These are phyloP conservation scores for Astrephomene gubernaculifera DNA, from an alignment of 139 green algal species.

Conservation along the genomic window DNA sequence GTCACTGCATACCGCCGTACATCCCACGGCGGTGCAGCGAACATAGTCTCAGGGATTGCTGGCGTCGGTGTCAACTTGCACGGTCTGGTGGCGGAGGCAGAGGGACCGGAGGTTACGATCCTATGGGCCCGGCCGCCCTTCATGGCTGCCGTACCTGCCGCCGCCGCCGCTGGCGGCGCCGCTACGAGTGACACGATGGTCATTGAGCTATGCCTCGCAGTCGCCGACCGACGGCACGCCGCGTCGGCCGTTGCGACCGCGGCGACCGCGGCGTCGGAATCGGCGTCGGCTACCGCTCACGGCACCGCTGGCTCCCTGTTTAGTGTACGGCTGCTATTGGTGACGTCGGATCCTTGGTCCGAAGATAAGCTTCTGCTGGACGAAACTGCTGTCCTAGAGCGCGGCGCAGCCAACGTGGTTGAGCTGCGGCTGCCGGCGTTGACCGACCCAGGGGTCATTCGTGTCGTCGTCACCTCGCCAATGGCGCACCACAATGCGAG, in stretches of 20 bases:
- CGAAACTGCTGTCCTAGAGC: neutral
- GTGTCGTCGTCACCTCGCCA: neutral
- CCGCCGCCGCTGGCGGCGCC: neutral
- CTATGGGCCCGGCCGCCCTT: neutral
- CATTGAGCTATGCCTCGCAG: neutral
- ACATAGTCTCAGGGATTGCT: no score
- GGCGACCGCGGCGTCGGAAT: no score
- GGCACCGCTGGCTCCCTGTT: no score
- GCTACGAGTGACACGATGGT: neutral
- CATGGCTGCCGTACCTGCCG: neutral
- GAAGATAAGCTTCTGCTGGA: conserved; percentile 2
- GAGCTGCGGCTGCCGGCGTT: neutral
- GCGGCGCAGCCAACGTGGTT: conserved; percentile 5
- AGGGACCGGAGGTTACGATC: neutral
- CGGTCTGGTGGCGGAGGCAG: neutral
- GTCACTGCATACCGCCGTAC: neutral
- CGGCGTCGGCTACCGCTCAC: no score
- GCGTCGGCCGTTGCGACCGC: neutral
- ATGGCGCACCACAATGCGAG: neutral
- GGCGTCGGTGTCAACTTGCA: no score
- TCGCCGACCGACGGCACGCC: neutral
- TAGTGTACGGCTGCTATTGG: conserved; percentile 27
- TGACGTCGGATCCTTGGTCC: neutral
- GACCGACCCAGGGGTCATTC: neutral
- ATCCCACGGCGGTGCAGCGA: neutral